Conservation (phyloP, 169 alveolate species). For the Eimeria brunetti region DNA sequence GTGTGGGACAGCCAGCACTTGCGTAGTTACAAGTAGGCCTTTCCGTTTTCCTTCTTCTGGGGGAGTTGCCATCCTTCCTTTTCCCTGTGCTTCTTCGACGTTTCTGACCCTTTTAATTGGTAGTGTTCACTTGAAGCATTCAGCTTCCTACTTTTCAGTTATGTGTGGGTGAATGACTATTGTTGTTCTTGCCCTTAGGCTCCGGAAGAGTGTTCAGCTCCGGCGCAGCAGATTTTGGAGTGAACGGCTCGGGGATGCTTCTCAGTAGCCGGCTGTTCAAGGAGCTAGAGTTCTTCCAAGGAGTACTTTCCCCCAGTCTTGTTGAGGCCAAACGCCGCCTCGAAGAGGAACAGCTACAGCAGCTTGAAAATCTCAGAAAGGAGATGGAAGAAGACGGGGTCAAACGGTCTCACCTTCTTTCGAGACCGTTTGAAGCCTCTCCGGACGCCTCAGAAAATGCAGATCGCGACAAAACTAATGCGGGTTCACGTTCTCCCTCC, state of each 20-base stretch:
- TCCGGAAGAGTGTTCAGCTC: constrained; percentile 62
- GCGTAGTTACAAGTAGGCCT: constrained; percentile 56
- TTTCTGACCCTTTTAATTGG: neutral
- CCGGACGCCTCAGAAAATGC: constrained; percentile 18
- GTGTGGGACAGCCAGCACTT: constrained; percentile 63
- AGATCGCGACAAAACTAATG: neutral
- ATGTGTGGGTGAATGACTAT: neutral
- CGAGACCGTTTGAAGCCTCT: constrained; percentile 23
- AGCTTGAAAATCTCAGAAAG: constrained; percentile 43
- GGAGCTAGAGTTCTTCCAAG: constrained; percentile 42
- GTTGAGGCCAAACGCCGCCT: constrained; percentile 40
- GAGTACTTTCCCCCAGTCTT: constrained; percentile 11
- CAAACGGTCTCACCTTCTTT: neutral
- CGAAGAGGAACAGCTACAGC: constrained; percentile 27
- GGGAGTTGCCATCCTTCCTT: neutral
- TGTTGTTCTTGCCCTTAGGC: neutral
- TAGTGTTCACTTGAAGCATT: neutral
- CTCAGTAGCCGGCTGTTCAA: constrained; percentile 19
- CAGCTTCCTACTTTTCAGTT: neutral
- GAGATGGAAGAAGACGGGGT: neutral
- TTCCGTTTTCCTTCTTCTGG: neutral
- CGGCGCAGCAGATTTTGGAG: constrained; percentile 59
- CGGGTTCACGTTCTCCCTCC: neutral
- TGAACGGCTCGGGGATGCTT: constrained; percentile 68
- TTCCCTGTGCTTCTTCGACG: neutral